These are phyloP conservation scores for Penicillium hordei DNA, from an alignment of 2,329 filamentous ascomycete species.

Conservation along the genomic window DNA sequence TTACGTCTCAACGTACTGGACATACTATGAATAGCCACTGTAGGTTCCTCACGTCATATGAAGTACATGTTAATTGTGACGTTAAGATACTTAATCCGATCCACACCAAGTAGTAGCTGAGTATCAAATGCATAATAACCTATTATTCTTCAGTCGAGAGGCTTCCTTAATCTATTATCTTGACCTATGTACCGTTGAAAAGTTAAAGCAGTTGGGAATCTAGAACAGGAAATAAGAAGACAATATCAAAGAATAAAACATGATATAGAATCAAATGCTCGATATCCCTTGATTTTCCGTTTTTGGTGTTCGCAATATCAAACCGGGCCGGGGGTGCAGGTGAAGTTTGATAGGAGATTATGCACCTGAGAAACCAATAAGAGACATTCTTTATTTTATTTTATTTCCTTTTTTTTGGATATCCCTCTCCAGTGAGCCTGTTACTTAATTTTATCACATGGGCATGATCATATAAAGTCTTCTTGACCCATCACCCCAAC, in stretches of 20 bases:
- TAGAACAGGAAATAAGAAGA: neutral
- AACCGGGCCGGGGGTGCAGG: neutral
- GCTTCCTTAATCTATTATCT: neutral
- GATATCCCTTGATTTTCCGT: neutral
- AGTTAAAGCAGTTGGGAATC: neutral
- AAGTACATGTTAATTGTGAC: too few species aligned
- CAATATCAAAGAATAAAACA: neutral
- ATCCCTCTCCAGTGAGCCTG: neutral
- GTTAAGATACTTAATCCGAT: too few species aligned
- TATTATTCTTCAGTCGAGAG: too few species aligned
- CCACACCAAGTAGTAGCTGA: too few species aligned
- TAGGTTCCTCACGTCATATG: too few species aligned
- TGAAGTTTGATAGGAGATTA: neutral
- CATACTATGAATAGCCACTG: too few species aligned
- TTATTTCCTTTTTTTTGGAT: neutral
- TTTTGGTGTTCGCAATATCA: neutral
- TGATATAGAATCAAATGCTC: neutral
- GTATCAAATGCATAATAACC: too few species aligned
- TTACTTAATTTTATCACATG: neutral
- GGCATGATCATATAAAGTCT: neutral
- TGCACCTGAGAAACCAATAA: neutral
- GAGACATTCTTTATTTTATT: too few species aligned
- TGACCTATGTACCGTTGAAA: neutral
- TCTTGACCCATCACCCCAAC: neutral
- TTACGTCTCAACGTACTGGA: neutral